These are phyloP conservation scores for Candida tammaniensis DNA, from an alignment of 805 yeast species.

Conservation along the genomic window DNA sequence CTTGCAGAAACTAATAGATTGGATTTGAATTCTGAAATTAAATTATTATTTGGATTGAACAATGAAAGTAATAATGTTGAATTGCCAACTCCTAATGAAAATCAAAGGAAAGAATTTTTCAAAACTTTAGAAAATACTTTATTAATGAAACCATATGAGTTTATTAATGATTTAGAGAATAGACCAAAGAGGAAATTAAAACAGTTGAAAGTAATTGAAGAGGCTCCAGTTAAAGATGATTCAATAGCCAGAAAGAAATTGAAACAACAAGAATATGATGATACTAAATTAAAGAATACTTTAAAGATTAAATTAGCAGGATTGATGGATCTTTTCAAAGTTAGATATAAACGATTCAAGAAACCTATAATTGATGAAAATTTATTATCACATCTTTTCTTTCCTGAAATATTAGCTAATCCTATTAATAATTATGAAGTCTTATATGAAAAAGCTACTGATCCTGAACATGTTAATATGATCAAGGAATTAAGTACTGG, in stretches of 20 bases:
- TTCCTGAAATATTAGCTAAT: slow-evolving; percentile 44
- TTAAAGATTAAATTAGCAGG: slow-evolving; percentile 83
- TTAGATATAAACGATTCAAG: slow-evolving; percentile 81
- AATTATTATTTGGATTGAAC: slow-evolving; percentile 56
- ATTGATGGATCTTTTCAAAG: slow-evolving; percentile 85
- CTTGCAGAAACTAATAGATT: slow-evolving; percentile 52
- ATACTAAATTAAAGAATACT: slow-evolving; percentile 79
- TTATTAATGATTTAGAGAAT: slow-evolving; percentile 58
- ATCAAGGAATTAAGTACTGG: slow-evolving; percentile 80
- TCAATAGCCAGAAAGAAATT: slow-evolving; percentile 40
- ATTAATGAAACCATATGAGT: slow-evolving; percentile 65
- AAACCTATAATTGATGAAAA: slow-evolving; percentile 87
- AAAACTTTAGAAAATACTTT: slow-evolving; percentile 51
- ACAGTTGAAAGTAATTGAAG: slow-evolving; percentile 31
- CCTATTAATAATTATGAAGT: slow-evolving; percentile 37
- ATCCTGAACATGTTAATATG: slow-evolving; percentile 55
- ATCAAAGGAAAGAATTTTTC: slow-evolving; percentile 59
- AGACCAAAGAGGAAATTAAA: slow-evolving; percentile 50
- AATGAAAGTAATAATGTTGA: slow-evolving; percentile 43
- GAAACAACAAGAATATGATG: slow-evolving; percentile 57
- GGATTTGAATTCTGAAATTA: slow-evolving; percentile 46
- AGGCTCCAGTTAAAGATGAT: slow-evolving; percentile 14
- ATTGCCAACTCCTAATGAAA: slow-evolving; percentile 39
- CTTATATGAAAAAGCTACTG: slow-evolving; percentile 45
- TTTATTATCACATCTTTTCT: slow-evolving; percentile 72